Evolutionary conservation across 306 rosid genomes (phyloP).

Genomic region (Echinosophora koreensis): DNA sequence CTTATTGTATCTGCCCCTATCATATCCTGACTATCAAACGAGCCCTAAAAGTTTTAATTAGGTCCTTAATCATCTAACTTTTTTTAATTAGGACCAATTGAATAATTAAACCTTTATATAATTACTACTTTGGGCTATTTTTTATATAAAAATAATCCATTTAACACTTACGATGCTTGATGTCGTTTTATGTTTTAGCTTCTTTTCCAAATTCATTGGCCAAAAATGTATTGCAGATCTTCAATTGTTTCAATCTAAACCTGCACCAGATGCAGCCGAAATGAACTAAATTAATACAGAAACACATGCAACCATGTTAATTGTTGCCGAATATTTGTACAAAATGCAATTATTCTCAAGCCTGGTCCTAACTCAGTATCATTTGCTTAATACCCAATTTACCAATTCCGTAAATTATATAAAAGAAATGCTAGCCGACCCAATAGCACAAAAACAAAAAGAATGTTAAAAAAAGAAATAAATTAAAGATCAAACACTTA

Average conservation of each 20-base stretch:
- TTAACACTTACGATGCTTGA: neutral
- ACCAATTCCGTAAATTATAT: constrained; percentile 15
- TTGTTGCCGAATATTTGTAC: constrained; percentile 29
- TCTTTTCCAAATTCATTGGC: neutral
- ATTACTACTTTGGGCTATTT: neutral
- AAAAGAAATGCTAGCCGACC: constrained; percentile 57
- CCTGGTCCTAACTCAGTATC: neutral
- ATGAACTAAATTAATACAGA: constrained; percentile 29
- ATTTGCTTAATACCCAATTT: constrained; percentile 14
- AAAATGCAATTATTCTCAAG: constrained; percentile 41
- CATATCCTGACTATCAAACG: too few relatives aligned
- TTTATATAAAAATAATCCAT: neutral
- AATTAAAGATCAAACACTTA: neutral
- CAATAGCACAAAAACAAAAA: constrained; percentile 32
- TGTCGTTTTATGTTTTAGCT: neutral
- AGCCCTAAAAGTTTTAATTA: too few relatives aligned
- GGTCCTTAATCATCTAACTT: too few relatives aligned
- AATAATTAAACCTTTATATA: too few relatives aligned
- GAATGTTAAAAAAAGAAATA: neutral
- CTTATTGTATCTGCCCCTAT: too few relatives aligned
- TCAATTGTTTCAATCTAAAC: neutral
- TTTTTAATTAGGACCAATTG: too few relatives aligned
- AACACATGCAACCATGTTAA: constrained; percentile 53
- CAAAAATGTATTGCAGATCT: neutral
- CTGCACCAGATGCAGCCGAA: neutral